Evolutionary conservation across 805 yeast species (phyloP), one percentile per base, ranked within the genome.

Genomic region (Suhomyces prunicola): DNA sequence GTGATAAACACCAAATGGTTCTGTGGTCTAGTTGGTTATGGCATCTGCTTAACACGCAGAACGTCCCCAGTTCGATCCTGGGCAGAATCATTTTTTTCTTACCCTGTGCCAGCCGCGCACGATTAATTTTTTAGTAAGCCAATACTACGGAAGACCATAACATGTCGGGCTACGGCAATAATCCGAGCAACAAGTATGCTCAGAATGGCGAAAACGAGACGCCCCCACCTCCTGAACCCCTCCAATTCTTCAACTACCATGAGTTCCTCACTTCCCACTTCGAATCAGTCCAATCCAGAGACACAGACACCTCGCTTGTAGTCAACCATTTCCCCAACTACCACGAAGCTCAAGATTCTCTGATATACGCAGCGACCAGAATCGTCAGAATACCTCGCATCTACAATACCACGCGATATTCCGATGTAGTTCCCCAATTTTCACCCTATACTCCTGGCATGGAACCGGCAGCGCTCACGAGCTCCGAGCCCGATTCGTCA

Each of bases 41-140:
- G 96, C 97, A 88, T 89, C 94, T 91, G 97, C 97, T 90, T 92
- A 90, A 92, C 97, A 92, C 97, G 97, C 97, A 90, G 94, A 89
- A 89, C 91, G 97, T 93, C 97, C 97, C 97, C 97, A 91, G 97
- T 93, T 93, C 97, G 97, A 93, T 90, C 97, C 97, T 92, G 97
- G 97, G 97, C 91, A 88, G 86, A 90, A 87, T 90, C 97, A 91
- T 44, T 41, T 53, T 47, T 58, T 52, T 3, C 17, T 33, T n/a
- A 2, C n/a, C 9, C 36, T 33, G 9, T 17, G 6, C 17, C n/a
- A 17, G 24, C 24, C 42, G 42, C 42, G 42, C 42, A 17, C 42
- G 40, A 17, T 3, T 39, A 17, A 17, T 8, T 19, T 17, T 39
- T 39, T 19, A 19, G 4, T 39, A 10, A 39, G 42, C 42, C 19